Base-by-base conservation (phyloP, 106 monocot genomes). In the Apostasia shenzhenica region DNA sequence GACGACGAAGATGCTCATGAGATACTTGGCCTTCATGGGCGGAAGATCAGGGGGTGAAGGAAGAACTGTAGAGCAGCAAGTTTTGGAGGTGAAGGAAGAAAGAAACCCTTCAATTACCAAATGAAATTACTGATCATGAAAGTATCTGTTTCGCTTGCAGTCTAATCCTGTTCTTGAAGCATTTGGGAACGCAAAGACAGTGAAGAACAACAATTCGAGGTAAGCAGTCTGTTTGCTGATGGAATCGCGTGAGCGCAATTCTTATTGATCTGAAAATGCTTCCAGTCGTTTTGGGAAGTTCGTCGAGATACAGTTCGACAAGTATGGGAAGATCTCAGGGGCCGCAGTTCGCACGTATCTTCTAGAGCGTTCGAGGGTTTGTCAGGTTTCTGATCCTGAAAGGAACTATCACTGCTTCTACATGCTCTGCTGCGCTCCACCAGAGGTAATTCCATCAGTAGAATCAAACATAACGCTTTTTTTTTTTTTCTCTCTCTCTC, bases 131-230 rank as follows among this genome's bases (percentile, higher is more conserved):
- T 7, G 11, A 2, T 66, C 37, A 59, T 55, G 59, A 55, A 40
- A 63, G 3, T 44, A 45, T 26, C 57, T 40, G 10, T n/a, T 0
- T n/a, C 11, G 8, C 39, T 50, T 70, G 45, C 85, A 94, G 94
- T 94, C 94, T 48, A 94, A 94, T 85, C 94, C 94, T 50, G 94
- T 94, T 53, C 60, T 94, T 51, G 94, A 94, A 83, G 94, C 94
- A 79, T 94, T 94, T 71, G 94, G 94, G 40, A 94, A 94, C 66
- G 84, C 94, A 1, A 94, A 94, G 59, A 94, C 94, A 48, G 90
- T 94, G 68, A 94, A 91, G 76, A 94, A 94, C 68, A 94, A 94
- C 73, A 94, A 94, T 67, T 94, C 94, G 38, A 94, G 94, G 94
- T 94, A 72, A 67, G 37, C 37, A n/a, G 11, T 53, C 44, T 69